Evolutionary conservation across 371 early-diverging fungal species (phyloP).

Genomic region (Gilbertella persicaria): DNA sequence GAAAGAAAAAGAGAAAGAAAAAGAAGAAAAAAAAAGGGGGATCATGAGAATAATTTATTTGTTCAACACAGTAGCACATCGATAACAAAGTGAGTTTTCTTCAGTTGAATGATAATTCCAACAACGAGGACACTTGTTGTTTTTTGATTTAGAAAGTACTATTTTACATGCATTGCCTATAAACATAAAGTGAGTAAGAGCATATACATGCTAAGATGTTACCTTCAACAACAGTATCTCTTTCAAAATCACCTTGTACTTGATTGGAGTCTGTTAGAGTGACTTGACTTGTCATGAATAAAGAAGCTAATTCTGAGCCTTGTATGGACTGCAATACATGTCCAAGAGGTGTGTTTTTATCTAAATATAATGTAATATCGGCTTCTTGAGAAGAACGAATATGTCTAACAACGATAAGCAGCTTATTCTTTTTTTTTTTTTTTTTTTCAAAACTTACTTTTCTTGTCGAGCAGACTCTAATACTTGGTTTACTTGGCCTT

Average conservation of each 20-base stretch:
- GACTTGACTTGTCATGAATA: constrained; percentile 58
- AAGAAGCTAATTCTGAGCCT: constrained; percentile 42
- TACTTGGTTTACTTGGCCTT: constrained; percentile 63
- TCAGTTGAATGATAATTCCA: constrained; percentile 48
- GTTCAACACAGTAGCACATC: constrained; percentile 39
- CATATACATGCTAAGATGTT: background rate
- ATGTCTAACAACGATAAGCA: constrained; percentile 20
- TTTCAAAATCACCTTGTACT: constrained; percentile 17
- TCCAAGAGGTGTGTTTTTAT: constrained; percentile 10
- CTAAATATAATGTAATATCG: constrained; percentile 40
- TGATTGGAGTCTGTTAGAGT: constrained; percentile 20
- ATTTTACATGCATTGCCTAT: constrained; percentile 33
- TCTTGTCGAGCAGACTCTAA: constrained; percentile 70
- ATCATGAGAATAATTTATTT: constrained; percentile 11
- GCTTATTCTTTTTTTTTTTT: background rate
- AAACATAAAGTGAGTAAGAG: background rate
- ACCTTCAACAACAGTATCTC: constrained; percentile 26
- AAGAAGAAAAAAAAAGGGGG: constrained; percentile 8
- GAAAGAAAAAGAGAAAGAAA: constrained; percentile 12
- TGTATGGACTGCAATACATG: constrained; percentile 30
- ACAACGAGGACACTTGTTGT: constrained; percentile 58
- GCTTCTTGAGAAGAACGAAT: constrained; percentile 65
- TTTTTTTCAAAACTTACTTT: constrained; percentile 41
- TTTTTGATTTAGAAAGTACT: constrained; percentile 22
- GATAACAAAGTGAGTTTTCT: constrained; percentile 36